A percentile compares a stretch with the other conserved stretches of the same genome.
Evolutionary conservation across 108 stramenopile species (phyloP).

Genomic region (Conticribra guillardii): DNA sequence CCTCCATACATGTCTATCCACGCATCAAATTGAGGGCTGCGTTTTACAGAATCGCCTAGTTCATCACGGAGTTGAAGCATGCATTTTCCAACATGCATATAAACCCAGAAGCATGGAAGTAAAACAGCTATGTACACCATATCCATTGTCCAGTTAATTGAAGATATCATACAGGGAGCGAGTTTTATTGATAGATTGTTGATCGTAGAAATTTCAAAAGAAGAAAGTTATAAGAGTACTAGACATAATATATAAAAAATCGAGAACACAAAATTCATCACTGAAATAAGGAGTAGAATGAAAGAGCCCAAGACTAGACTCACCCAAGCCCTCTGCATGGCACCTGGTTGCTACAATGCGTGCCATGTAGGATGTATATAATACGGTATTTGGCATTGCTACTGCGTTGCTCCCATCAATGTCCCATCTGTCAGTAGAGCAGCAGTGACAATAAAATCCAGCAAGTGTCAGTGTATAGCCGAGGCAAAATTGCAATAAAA

Average conservation of each 20-base stretch:
- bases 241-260: no score
- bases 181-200: no score
- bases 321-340: constrained; percentile 73
- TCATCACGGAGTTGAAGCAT: constrained; percentile 80
- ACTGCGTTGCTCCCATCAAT: constrained; percentile 57
- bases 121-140: constrained; percentile 62
- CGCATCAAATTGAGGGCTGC: constrained; percentile 78
- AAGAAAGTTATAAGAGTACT: no score
- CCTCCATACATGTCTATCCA: constrained; percentile 93
- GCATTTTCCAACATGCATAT: constrained; percentile 85
- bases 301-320: no score
- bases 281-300: no score
- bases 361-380: constrained; percentile 89
- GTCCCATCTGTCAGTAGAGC: constrained; percentile 38
- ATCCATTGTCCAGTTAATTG: no score
- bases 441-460: not conserved
- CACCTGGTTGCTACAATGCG: constrained; percentile 63
- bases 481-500: no score
- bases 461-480: not conserved
- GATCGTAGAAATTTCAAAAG: no score
- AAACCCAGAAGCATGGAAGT: constrained; percentile 91
- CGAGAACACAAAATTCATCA: no score
- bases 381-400: constrained; percentile 78
- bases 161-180: no score
- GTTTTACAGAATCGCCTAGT: constrained; percentile 57